Conservation (phyloP, 768 basidiomycete genomes). For the Boletus pseudo-olivaceus region DNA sequence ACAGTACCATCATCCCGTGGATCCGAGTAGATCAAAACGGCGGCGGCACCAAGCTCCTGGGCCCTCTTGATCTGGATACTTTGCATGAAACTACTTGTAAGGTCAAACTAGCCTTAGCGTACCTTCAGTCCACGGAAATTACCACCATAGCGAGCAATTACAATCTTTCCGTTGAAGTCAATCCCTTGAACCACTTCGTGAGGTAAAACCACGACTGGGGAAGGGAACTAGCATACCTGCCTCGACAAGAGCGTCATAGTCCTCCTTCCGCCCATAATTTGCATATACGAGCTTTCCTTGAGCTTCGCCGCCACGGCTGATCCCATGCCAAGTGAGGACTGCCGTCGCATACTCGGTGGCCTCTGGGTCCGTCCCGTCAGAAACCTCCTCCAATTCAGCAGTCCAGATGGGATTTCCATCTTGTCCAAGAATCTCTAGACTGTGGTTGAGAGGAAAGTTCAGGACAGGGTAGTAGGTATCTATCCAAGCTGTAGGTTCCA, state of each 20-base stretch:
- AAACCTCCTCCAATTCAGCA: constrained; percentile 64
- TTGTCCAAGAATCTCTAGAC: constrained; percentile 52
- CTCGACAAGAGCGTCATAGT: constrained; percentile 57
- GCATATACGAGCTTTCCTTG: constrained; percentile 55
- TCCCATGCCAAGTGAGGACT: constrained; percentile 67
- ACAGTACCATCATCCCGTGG: constrained; percentile 84
- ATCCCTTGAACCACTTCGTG: constrained; percentile 38
- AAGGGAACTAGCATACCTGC: constrained; percentile 35
- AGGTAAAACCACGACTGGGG: background rate
- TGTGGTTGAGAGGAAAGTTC: constrained; percentile 60
- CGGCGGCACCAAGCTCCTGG: constrained; percentile 81
- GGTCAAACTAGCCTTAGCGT: constrained; percentile 6
- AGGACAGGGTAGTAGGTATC: constrained; percentile 72
- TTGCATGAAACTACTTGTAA: constrained; percentile 23
- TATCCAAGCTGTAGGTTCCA: constrained; percentile 54
- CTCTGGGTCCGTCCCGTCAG: constrained; percentile 61
- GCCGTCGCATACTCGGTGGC: constrained; percentile 54
- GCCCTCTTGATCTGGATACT: constrained; percentile 69
- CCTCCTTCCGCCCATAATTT: constrained; percentile 56
- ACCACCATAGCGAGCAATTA: constrained; percentile 71
- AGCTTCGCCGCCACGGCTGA: constrained; percentile 65
- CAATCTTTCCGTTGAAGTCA: constrained; percentile 74
- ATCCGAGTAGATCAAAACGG: constrained; percentile 82
- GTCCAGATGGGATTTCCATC: constrained; percentile 50
- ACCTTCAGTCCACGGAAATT: constrained; percentile 92